phyloP scores from a whole-genome alignment of 2,329 filamentous ascomycete species.

The Colletotrichum viniferum region DNA sequence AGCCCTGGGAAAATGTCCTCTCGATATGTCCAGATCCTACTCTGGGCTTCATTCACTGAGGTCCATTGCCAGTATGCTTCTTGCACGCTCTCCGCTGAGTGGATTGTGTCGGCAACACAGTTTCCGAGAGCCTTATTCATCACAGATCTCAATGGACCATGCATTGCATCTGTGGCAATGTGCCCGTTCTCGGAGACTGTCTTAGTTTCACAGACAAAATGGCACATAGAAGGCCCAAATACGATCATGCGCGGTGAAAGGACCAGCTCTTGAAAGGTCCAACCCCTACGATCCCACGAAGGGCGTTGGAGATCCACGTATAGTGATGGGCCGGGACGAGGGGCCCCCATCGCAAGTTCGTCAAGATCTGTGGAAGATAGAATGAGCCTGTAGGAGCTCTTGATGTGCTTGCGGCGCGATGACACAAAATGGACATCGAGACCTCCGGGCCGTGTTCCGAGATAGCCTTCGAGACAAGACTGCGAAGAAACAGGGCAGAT shows the following conservation, averaged over 20 bases:
- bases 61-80: neutral
- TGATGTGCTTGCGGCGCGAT: neutral
- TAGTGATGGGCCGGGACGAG: neutral
- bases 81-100: neutral
- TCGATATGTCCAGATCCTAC: neutral
- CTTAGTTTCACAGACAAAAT: neutral
- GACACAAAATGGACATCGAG: neutral
- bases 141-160: neutral
- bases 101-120: fast-evolving
- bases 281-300: neutral
- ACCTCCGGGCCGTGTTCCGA: neutral
- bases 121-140: neutral
- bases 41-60: neutral
- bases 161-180: neutral
- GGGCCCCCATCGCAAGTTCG: neutral
- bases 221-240: neutral
- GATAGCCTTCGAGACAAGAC: neutral
- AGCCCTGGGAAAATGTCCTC: neutral
- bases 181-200: neutral
- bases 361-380: neutral
- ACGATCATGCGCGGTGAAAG: neutral
- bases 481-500: neutral
- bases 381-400: neutral
- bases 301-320: neutral
- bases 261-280: neutral